Percentiles rank a stretch among this genome's conserved stretches.
phyloP scores from a whole-genome alignment of 441 rosid species.

The Croton setiger region DNA sequence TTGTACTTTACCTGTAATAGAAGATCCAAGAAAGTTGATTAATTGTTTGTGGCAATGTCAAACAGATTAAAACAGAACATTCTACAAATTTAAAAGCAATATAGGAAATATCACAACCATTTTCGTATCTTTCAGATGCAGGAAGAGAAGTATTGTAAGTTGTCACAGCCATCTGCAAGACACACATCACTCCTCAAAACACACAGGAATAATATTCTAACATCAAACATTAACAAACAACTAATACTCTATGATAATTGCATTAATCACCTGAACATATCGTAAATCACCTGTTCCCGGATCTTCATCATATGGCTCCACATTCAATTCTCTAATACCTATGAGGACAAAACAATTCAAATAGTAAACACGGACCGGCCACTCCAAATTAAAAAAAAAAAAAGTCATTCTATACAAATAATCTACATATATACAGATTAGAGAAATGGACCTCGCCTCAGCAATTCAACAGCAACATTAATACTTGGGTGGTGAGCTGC shows the following conservation, averaged over 20 bases:
- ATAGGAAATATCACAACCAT: constrained; percentile 39
- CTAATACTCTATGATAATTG: constrained; percentile 9
- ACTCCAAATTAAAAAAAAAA: neutral
- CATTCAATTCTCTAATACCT: constrained; percentile 66
- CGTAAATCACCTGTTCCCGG: constrained; percentile 78
- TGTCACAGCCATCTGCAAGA: constrained; percentile 85
- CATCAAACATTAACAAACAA: neutral
- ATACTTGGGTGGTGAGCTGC: constrained; percentile 94
- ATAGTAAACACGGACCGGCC: neutral
- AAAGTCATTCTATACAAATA: constrained; percentile 7
- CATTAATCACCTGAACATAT: constrained; percentile 72
- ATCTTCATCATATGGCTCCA: constrained; percentile 81
- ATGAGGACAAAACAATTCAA: constrained; percentile 7
- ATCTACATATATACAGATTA: neutral
- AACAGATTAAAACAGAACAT: constrained; percentile 8
- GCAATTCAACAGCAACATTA: constrained; percentile 75
- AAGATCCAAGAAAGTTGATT: constrained; percentile 2
- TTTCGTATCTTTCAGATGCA: constrained; percentile 71
- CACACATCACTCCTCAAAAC: constrained; percentile 20
- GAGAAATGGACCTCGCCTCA: constrained; percentile 54
- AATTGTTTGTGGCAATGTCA: neutral
- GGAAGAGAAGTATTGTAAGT: constrained; percentile 80
- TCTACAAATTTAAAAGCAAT: neutral
- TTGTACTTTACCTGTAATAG: constrained; percentile 71
- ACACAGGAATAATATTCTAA: neutral